Conservation (phyloP, 2,329 filamentous ascomycete species). For the Emmonsiellopsis sp. region DNA sequence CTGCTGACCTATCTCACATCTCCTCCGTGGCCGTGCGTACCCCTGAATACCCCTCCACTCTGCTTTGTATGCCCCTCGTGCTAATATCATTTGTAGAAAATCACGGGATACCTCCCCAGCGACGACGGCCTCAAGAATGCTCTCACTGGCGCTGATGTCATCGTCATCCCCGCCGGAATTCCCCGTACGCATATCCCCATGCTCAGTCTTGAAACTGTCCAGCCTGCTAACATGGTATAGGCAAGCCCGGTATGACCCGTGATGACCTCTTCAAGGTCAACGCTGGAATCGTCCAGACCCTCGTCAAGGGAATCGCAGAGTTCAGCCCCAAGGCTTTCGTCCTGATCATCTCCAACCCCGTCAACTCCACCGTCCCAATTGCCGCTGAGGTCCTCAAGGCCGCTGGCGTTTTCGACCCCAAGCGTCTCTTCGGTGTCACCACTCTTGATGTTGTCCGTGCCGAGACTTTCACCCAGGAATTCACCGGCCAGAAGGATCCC, state of each 20-base stretch:
- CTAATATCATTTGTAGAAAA: slow-evolving; percentile 50
- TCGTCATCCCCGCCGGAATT: slow-evolving; percentile 96
- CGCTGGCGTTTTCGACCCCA: slow-evolving; percentile 85
- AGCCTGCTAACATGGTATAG: slow-evolving; percentile 40
- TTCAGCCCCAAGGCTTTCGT: slow-evolving; percentile 87
- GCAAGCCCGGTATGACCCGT: slow-evolving; percentile 98
- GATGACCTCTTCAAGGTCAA: slow-evolving; percentile 99
- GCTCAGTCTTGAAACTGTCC: not conserved
- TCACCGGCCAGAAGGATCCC: slow-evolving; percentile 73
- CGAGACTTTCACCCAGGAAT: slow-evolving; percentile 88
- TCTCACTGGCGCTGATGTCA: slow-evolving; percentile 86
- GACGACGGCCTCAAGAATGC: slow-evolving; percentile 76
- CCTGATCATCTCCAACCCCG: slow-evolving; percentile 97
- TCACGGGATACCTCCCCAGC: slow-evolving; percentile 81
- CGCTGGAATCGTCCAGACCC: slow-evolving; percentile 89
- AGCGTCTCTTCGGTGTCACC: slow-evolving; percentile 96
- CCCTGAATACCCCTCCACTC: not conserved
- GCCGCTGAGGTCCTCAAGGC: slow-evolving; percentile 93
- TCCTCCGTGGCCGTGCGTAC: slow-evolving; percentile 70
- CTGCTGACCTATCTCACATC: slow-evolving; percentile 94
- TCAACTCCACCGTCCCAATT: slow-evolving; percentile 98
- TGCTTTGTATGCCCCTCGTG: not conserved
- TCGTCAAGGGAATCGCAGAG: slow-evolving; percentile 81
- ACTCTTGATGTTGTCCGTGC: slow-evolving; percentile 97
- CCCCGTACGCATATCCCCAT: slow-evolving; percentile 58